Base-by-base conservation (phyloP, 2,329 filamentous ascomycete genomes). In the Pseudogymnoascus sp. region DNA sequence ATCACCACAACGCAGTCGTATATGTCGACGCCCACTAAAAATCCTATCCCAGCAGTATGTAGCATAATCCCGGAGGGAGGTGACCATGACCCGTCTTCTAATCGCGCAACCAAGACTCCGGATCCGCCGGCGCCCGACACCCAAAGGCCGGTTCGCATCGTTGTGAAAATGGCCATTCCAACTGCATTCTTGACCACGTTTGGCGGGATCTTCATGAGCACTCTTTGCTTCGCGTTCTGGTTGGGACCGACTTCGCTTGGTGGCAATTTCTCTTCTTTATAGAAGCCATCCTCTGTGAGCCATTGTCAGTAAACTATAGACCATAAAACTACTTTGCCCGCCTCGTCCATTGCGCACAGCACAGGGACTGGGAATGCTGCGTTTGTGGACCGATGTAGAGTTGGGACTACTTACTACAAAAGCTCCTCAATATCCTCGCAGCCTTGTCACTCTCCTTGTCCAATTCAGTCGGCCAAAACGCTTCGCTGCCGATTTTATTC, bases 1-100 rank as follows among this genome's bases (percentile, higher is more conserved):
- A 97, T 92, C 36, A 97, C 89, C 7, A 97, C 82, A 11, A 97
- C 89, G 70, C 92, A 96, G 73, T 97, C 93, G 78, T 97, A 97
- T 33, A 97, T 92, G 71, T 97, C 93, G 40, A 96, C 88, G 2
- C 92, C 93, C 5, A 92, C 87, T 60, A 96, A 83, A 71, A 97
- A 97, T 36, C 92, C 93, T 35, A 97, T 81, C 0, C 89, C 91
- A 0, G 90, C 85, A 0, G 93, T 96, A 71, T 97, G 93, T 54
- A 96, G 81, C 77, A 96, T 83, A 66, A 97, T 92, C 57, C 90
- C 92, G 0, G 90, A 95, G 0, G 93, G 93, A 7, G 92, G 89
- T 65, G 90, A 94, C 92, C 92, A 97, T 66, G 86, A 87, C 5
- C 92, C 92, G 67, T 96, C 92, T 24, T 88, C 87, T 69, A 90